A percentile compares a stretch with the other conserved stretches of the same genome.
Evolutionary conservation across 108 stramenopile genomes (phyloP).

Genomic region (Cylindrotheca closterium): DNA sequence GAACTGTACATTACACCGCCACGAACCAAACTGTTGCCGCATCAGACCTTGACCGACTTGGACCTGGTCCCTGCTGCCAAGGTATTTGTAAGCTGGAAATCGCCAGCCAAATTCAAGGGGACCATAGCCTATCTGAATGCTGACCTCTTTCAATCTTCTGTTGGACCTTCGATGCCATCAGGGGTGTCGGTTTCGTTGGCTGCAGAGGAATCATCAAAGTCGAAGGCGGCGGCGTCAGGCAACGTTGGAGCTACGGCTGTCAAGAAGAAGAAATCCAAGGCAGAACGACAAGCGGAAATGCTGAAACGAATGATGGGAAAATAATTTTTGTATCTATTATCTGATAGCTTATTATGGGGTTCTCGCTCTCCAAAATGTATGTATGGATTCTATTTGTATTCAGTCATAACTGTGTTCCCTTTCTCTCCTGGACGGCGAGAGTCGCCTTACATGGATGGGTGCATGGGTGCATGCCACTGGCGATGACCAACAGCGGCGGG

Average conservation of each 20-base stretch:
- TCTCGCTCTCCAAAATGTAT: too few species aligned
- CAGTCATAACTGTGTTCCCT: too few species aligned
- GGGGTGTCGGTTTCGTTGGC: conserved; percentile 9
- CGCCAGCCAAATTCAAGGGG: conserved; percentile 1
- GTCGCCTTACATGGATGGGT: too few species aligned
- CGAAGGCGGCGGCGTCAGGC: not conserved
- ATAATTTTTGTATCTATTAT: not conserved
- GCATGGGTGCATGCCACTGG: too few species aligned
- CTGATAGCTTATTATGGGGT: too few species aligned
- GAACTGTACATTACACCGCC: conserved; percentile 85
- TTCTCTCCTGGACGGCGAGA: too few species aligned
- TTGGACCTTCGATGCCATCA: conserved; percentile 11
- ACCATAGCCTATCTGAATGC: conserved; percentile 1
- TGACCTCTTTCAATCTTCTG: conserved; percentile 11
- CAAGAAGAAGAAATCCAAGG: conserved; percentile 26
- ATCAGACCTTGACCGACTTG: conserved; percentile 55
- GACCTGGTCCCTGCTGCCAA: conserved; percentile 81
- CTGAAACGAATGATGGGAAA: conserved; percentile 53
- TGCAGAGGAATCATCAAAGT: not conserved
- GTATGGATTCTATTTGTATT: too few species aligned
- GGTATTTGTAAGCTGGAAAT: conserved; percentile 75
- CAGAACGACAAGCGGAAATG: conserved; percentile 38
- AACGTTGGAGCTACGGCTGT: not conserved
- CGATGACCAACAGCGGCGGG: too few species aligned
- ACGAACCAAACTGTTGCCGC: conserved; percentile 43